These are phyloP conservation scores for Citrus glauca DNA, from an alignment of 345 rosid species.

Conservation along the genomic window DNA sequence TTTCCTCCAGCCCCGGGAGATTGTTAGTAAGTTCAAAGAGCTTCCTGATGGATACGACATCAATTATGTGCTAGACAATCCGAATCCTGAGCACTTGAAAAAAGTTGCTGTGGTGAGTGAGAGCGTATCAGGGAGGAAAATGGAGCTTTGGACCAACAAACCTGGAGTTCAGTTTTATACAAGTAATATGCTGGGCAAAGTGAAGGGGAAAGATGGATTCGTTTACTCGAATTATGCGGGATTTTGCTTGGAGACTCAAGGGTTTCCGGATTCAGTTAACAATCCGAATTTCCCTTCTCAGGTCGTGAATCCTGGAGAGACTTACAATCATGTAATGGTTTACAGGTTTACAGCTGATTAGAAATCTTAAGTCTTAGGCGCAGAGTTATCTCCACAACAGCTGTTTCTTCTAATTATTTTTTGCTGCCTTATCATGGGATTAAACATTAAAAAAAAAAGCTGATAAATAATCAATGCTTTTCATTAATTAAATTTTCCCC, in stretches of 20 bases:
- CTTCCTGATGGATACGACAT: conserved; percentile 70
- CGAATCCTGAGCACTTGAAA: conserved; percentile 27
- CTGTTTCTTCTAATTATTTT: background rate
- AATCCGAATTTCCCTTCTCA: conserved; percentile 73
- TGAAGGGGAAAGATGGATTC: conserved; percentile 47
- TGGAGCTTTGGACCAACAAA: conserved; percentile 69
- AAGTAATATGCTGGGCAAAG: conserved; percentile 40
- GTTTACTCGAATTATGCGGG: conserved; percentile 55
- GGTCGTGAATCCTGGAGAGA: conserved; percentile 53
- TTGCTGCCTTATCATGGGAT: background rate
- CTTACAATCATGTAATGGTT: conserved; percentile 59
- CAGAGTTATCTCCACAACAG: background rate
- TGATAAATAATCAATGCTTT: background rate
- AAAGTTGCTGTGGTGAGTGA: conserved; percentile 59
- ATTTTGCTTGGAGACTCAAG: conserved; percentile 73
- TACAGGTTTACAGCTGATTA: conserved; percentile 56
- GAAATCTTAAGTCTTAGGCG: background rate
- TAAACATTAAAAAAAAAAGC: background rate
- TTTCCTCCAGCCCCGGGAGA: conserved; percentile 43
- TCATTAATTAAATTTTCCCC: background rate
- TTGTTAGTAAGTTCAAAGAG: conserved; percentile 46
- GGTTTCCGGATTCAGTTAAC: conserved; percentile 80
- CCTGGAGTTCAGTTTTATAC: conserved; percentile 79
- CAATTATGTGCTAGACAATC: conserved; percentile 54
- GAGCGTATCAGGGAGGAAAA: conserved; percentile 52